Conservation (phyloP, 2,329 filamentous ascomycete species). For the Penicillium sp. region DNA sequence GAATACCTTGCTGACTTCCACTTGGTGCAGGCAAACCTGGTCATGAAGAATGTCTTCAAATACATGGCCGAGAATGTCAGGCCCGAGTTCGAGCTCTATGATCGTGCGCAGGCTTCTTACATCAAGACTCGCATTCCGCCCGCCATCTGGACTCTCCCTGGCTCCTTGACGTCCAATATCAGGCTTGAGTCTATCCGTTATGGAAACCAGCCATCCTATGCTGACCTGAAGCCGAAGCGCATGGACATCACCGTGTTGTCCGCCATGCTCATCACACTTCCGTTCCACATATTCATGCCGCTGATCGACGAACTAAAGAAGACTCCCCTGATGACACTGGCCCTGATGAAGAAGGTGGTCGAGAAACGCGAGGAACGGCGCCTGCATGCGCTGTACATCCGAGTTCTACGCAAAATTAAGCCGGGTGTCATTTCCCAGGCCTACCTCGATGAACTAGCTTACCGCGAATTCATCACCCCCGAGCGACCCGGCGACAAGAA, state of each 20-base stretch:
- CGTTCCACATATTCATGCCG: constrained; percentile 23
- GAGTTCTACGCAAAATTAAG: too few relatives aligned
- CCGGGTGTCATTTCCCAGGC: background rate
- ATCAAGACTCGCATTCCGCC: constrained; percentile 28
- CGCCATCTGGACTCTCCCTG: constrained; percentile 12
- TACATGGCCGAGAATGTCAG: constrained; percentile 24
- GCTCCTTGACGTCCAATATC: constrained; percentile 13
- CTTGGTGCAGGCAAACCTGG: constrained; percentile 8
- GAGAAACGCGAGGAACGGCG: constrained; percentile 32
- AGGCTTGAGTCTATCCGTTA: constrained; percentile 24
- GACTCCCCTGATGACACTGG: constrained; percentile 11
- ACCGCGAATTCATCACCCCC: constrained; percentile 18
- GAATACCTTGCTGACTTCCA: constrained; percentile 10
- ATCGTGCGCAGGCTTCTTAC: constrained; percentile 20
- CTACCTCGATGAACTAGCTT: constrained; percentile 19
- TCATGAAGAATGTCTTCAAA: constrained; percentile 19
- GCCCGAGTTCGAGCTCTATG: constrained; percentile 25
- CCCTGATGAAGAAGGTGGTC: constrained; percentile 23
- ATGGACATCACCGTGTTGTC: constrained; percentile 5
- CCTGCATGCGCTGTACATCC: constrained; percentile 17
- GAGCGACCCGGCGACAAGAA: background rate
- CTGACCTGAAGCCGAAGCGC: constrained; percentile 12
- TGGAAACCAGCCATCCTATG: constrained; percentile 16
- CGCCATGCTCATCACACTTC: constrained; percentile 18
- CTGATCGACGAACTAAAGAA: constrained; percentile 20